These are phyloP conservation scores for Pleurotus tuoliensis DNA, from an alignment of 768 basidiomycete genomes.

Conservation along the genomic window DNA sequence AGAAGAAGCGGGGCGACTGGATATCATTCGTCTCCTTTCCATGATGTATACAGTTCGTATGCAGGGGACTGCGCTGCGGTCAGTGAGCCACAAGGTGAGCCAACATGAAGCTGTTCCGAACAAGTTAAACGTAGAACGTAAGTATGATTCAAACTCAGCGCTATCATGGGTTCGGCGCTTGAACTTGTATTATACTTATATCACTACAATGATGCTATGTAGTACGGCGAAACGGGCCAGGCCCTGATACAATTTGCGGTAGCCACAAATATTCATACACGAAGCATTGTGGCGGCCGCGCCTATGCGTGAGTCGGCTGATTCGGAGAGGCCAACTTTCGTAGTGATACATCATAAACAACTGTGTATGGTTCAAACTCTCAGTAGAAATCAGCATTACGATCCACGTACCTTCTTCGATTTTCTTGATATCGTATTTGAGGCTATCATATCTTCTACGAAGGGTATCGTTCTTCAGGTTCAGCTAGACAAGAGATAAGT, in stretches of 20 bases:
- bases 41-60: slow-evolving; percentile 28
- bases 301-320: background rate
- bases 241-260: too few species aligned
- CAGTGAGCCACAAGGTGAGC: background rate
- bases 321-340: slow-evolving; percentile 47
- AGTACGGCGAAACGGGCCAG: too few species aligned
- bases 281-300: too few species aligned
- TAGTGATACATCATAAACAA: slow-evolving; percentile 83
- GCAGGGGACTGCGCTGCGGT: background rate
- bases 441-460: slow-evolving; percentile 72
- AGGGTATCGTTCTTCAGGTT: slow-evolving; percentile 80
- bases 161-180: background rate
- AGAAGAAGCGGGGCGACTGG: slow-evolving; percentile 64
- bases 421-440: slow-evolving; percentile 87
- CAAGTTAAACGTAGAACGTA: background rate
- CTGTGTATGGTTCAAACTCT: slow-evolving; percentile 30
- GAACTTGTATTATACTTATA: too few species aligned
- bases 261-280: too few species aligned
- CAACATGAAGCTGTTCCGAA: background rate
- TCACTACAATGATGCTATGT: too few species aligned
- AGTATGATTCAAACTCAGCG: slow-evolving; percentile 8
- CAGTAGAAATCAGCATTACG: background rate
- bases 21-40: slow-evolving; percentile 63
- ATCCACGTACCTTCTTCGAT: slow-evolving; percentile 71
- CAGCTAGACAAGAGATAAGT: slow-evolving; percentile 37